Conservation (phyloP, 2,329 filamentous ascomycete species). For the Rhynchosporium graminicola region DNA sequence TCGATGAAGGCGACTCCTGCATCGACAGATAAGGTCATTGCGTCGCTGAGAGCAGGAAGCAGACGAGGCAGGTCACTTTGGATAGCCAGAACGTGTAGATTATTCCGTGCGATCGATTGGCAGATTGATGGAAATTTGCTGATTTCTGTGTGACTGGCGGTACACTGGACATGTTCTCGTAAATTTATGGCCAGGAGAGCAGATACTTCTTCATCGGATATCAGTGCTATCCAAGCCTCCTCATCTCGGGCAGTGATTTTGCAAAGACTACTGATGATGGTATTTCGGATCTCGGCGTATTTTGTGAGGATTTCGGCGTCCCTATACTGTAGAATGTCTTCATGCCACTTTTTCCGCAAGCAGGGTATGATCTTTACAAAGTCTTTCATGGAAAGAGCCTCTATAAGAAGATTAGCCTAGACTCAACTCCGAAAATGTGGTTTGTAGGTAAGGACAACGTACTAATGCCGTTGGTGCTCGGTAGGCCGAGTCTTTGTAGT, state of each 20-base stretch:
- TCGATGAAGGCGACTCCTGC: slow-evolving; percentile 2
- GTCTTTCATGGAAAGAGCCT: neutral
- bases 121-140: neutral
- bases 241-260: neutral
- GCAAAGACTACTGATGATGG: neutral
- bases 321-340: neutral
- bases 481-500: neutral
- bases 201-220: neutral
- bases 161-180: neutral
- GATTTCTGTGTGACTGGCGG: neutral
- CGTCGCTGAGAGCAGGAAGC: neutral
- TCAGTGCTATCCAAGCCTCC: neutral
- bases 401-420: neutral
- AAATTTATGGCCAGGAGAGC: neutral
- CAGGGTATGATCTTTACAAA: neutral
- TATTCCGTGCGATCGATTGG: neutral
- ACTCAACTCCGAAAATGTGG: neutral
- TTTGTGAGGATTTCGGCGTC: neutral
- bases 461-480: neutral
- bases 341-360: neutral
- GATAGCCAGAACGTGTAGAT: neutral
- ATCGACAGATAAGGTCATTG: neutral
- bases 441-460: neutral
- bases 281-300: neutral
- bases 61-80: neutral